Percentiles rank a stretch among this genome's conserved stretches.
Conservation (phyloP, 768 basidiomycete genomes). For the Tricholoma matsutake region DNA sequence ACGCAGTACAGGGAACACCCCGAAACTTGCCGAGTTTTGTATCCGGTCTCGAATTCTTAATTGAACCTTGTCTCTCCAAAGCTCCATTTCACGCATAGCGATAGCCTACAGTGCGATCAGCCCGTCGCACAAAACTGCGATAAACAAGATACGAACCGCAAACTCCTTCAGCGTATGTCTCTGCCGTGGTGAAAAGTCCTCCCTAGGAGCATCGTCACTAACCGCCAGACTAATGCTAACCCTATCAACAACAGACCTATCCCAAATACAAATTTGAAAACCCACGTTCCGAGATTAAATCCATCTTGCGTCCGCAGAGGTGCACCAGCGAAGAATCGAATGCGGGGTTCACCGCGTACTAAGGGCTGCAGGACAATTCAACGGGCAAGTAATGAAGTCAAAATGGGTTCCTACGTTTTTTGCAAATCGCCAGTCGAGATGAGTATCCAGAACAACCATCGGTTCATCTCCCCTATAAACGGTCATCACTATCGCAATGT, state of each 20-base stretch:
- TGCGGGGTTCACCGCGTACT: conserved; percentile 59
- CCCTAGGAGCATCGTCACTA: conserved; percentile 77
- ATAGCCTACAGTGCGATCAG: conserved; percentile 53
- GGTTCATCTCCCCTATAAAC: conserved; percentile 74
- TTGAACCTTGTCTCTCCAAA: conserved; percentile 95
- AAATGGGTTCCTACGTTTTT: conserved; percentile 59
- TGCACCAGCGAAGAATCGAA: conserved; percentile 91
- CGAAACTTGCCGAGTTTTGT: conserved; percentile 69
- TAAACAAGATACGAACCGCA: conserved; percentile 46
- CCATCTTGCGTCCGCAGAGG: conserved; percentile 88
- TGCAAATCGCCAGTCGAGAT: conserved; percentile 83
- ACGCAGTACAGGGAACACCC: background rate
- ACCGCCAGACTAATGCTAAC: conserved; percentile 60
- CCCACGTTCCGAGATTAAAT: conserved; percentile 82
- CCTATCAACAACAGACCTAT: background rate
- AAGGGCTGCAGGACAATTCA: conserved; percentile 50
- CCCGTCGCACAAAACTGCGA: background rate
- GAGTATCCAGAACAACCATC: conserved; percentile 77
- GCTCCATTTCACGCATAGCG: conserved; percentile 92
- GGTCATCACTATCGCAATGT: background rate
- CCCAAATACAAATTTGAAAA: conserved; percentile 6
- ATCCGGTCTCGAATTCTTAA: conserved; percentile 87
- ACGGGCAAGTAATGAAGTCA: background rate
- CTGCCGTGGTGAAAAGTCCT: conserved; percentile 86
- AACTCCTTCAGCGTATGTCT: conserved; percentile 94